Percentiles rank a stretch among this genome's conserved stretches.
These are phyloP conservation scores for Passalora sequoiae DNA, from an alignment of 2,329 filamentous ascomycete species.

Conservation along the genomic window DNA sequence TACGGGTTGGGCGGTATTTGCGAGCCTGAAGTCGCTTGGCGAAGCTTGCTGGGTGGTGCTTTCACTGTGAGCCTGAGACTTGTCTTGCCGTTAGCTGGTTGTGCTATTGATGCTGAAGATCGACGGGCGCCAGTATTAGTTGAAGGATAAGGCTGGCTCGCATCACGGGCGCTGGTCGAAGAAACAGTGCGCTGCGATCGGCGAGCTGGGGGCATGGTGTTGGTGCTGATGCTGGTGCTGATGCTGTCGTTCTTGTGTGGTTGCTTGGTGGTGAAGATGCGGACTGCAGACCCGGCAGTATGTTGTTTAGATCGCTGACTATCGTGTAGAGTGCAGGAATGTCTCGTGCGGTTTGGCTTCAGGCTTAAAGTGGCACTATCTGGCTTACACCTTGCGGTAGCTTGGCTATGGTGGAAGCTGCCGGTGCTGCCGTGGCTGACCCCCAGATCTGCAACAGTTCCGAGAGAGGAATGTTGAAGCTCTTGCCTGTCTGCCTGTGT, in stretches of 20 bases:
- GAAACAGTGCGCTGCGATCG: slow-evolving; percentile 29
- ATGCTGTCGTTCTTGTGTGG: too few species aligned
- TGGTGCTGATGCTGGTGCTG: too few species aligned
- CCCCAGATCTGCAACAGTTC: too few species aligned
- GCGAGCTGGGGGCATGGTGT: slow-evolving; percentile 31
- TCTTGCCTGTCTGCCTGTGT: not conserved
- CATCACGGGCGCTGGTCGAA: slow-evolving; percentile 16
- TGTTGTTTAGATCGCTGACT: not conserved
- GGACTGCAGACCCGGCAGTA: not conserved
- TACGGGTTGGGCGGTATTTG: slow-evolving; percentile 31
- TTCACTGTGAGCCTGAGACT: slow-evolving; percentile 48
- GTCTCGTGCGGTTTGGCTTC: too few species aligned
- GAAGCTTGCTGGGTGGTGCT: slow-evolving; percentile 46
- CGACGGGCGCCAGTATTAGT: slow-evolving; percentile 21
- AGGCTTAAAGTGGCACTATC: too few species aligned
- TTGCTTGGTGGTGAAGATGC: too few species aligned
- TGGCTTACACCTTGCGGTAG: too few species aligned
- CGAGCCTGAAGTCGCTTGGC: slow-evolving; percentile 42
- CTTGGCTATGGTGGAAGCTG: too few species aligned
- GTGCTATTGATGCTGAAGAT: slow-evolving; percentile 31
- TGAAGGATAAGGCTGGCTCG: slow-evolving; percentile 24
- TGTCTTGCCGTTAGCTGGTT: slow-evolving; percentile 40
- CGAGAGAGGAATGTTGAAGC: not conserved
- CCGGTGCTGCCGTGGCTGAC: too few species aligned
- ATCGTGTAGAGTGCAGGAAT: not conserved